Evolutionary conservation across 441 rosid species (phyloP).

Genomic region (Daphne laureola): DNA sequence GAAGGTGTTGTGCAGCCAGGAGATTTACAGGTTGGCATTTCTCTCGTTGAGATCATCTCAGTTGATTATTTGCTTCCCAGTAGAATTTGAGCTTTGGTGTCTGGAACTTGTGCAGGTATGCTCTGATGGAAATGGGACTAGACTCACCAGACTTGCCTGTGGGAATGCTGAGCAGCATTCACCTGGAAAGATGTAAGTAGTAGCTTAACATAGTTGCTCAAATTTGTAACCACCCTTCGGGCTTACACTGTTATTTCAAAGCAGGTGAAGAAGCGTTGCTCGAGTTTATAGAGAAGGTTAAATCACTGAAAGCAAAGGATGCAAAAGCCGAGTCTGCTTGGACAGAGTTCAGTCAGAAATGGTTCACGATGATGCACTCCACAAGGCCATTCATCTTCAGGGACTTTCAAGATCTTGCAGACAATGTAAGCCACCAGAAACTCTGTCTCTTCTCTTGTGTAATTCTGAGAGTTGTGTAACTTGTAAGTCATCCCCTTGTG

Average conservation of each 20-base stretch:
- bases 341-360: slow-evolving; percentile 72
- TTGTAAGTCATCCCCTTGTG: background rate
- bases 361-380: slow-evolving; percentile 65
- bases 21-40: slow-evolving; percentile 49
- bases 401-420: slow-evolving; percentile 67
- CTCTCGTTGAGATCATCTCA: too few relatives aligned
- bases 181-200: slow-evolving; percentile 55
- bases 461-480: background rate
- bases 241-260: background rate
- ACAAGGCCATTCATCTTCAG: slow-evolving; percentile 57
- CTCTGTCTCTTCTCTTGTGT: background rate
- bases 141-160: slow-evolving; percentile 64
- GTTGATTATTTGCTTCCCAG: background rate
- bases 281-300: slow-evolving; percentile 47
- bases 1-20: slow-evolving; percentile 64
- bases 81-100: background rate
- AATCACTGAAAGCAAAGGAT: slow-evolving; percentile 37
- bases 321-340: slow-evolving; percentile 53
- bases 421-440: slow-evolving; percentile 36
- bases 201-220: too few relatives aligned
- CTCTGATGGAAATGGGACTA: slow-evolving; percentile 62
- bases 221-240: too few relatives aligned
- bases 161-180: slow-evolving; percentile 61
- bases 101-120: slow-evolving; percentile 30
- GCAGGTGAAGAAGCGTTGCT: slow-evolving; percentile 63